These are phyloP conservation scores for Cornus controversa DNA, from an alignment of 148 eudicot species.

Conservation along the genomic window DNA sequence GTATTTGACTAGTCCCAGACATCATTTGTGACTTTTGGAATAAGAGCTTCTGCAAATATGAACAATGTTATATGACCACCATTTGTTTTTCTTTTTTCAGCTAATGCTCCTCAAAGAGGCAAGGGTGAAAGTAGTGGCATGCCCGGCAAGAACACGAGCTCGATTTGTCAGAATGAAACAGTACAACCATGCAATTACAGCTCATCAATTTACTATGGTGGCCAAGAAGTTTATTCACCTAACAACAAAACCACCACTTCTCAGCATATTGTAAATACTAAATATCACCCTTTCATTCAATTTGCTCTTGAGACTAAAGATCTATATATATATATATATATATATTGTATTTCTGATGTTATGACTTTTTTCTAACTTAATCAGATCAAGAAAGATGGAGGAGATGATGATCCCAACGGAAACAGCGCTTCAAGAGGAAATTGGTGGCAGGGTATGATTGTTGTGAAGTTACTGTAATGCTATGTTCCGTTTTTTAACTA, in stretches of 20 bases:
- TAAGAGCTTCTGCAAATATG: background rate
- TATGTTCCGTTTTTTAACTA: too few relatives aligned
- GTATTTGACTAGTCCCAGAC: background rate
- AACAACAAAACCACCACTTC: slow-evolving; percentile 30
- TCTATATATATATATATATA: too few relatives aligned
- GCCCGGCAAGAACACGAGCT: slow-evolving; percentile 22
- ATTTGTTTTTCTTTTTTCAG: slow-evolving; percentile 8
- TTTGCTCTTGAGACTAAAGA: background rate
- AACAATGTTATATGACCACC: background rate
- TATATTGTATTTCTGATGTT: background rate
- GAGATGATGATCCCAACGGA: slow-evolving; percentile 48
- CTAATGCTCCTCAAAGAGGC: slow-evolving; percentile 15
- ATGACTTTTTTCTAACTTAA: background rate
- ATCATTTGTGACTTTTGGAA: too few relatives aligned
- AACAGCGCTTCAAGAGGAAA: slow-evolving; percentile 77
- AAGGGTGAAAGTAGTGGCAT: slow-evolving; percentile 23
- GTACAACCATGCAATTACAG: slow-evolving; percentile 53
- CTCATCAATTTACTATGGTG: slow-evolving; percentile 87
- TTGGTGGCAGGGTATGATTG: slow-evolving; percentile 78
- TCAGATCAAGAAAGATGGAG: slow-evolving; percentile 67
- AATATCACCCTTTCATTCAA: slow-evolving; percentile 14
- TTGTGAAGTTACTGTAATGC: background rate
- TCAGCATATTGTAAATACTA: slow-evolving; percentile 41
- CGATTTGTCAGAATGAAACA: slow-evolving; percentile 31
- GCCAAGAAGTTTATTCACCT: slow-evolving; percentile 73